Conservation (phyloP, 352 stramenopile species). For the Globisporangium mamillatum region DNA sequence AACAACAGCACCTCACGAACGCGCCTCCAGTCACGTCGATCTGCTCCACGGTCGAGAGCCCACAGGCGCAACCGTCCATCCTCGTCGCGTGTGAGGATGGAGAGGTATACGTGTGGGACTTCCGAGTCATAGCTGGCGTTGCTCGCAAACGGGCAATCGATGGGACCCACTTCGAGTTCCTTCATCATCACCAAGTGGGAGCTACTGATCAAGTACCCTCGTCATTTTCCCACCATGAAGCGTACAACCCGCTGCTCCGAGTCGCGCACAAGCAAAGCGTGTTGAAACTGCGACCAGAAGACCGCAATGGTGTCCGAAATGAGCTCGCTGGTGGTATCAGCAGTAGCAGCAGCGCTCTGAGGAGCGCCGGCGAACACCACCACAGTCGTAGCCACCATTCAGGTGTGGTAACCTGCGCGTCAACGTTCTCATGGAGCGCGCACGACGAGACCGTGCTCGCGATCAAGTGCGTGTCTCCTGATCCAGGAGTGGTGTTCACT, state of each 20-base stretch:
- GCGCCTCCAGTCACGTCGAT: slow-evolving; percentile 25
- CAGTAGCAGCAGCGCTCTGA: not conserved
- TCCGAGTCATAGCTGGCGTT: slow-evolving; percentile 17
- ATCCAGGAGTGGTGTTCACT: slow-evolving; percentile 47
- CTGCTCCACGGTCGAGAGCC: slow-evolving; percentile 21
- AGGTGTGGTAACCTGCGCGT: slow-evolving; percentile 20
- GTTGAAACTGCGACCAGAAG: slow-evolving; percentile 22
- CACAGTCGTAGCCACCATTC: not conserved
- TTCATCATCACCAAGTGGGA: slow-evolving; percentile 2
- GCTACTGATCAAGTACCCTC: not conserved
- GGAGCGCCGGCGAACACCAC: not conserved
- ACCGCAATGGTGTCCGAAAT: slow-evolving; percentile 13
- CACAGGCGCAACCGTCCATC: slow-evolving; percentile 16
- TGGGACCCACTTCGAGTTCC: slow-evolving; percentile 19
- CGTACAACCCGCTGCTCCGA: slow-evolving; percentile 29
- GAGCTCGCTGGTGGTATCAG: not conserved
- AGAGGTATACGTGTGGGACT: slow-evolving; percentile 23
- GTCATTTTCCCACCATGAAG: not conserved
- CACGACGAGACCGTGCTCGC: slow-evolving; percentile 36
- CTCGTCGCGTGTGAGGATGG: slow-evolving; percentile 18
- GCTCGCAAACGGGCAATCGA: slow-evolving; percentile 17
- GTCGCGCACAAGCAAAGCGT: slow-evolving; percentile 31
- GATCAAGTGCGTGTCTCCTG: slow-evolving; percentile 28
- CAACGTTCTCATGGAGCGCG: slow-evolving; percentile 39
- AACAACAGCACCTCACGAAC: not conserved